These are phyloP conservation scores for Jimgerdemannia lactiflua DNA, from an alignment of 192 early-diverging fungal genomes.

Conservation along the genomic window DNA sequence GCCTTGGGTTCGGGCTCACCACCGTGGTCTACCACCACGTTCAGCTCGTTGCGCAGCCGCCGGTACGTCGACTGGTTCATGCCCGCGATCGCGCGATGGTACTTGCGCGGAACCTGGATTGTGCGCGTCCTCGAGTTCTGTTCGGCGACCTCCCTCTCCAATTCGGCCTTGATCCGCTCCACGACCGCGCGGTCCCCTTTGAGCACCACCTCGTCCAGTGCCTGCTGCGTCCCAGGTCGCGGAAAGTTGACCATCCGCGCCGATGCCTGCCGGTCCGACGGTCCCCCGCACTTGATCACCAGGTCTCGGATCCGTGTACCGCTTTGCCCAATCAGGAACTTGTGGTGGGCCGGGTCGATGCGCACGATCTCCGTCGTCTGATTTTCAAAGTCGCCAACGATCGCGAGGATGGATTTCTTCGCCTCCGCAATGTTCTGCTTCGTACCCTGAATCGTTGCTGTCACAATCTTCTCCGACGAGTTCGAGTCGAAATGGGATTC, in stretches of 20 bases:
- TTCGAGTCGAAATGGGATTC: slow-evolving; percentile 36
- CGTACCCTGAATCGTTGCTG: slow-evolving; percentile 49
- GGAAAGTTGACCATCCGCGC: slow-evolving; percentile 63
- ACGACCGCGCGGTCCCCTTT: slow-evolving; percentile 63
- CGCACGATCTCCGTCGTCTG: slow-evolving; percentile 48
- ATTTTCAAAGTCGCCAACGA: slow-evolving; percentile 55
- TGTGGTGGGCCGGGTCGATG: slow-evolving; percentile 56
- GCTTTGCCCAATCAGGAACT: slow-evolving; percentile 62
- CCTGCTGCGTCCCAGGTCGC: slow-evolving; percentile 31
- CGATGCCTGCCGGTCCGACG: slow-evolving; percentile 47
- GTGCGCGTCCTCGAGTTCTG: slow-evolving; percentile 57
- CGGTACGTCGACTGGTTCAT: slow-evolving; percentile 48
- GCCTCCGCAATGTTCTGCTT: slow-evolving; percentile 52
- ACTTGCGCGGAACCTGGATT: slow-evolving; percentile 46
- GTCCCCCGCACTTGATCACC: slow-evolving; percentile 52
- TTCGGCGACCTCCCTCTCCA: slow-evolving; percentile 46
- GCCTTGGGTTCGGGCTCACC: slow-evolving; percentile 32
- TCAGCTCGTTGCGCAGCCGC: slow-evolving; percentile 57
- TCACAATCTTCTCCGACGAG: slow-evolving; percentile 36
- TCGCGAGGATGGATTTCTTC: slow-evolving; percentile 53
- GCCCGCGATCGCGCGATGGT: slow-evolving; percentile 48
- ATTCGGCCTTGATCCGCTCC: slow-evolving; percentile 39
- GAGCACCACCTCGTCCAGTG: slow-evolving; percentile 54
- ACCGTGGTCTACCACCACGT: slow-evolving; percentile 53
- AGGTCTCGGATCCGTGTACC: slow-evolving; percentile 63